Conservation (phyloP, 2,329 filamentous ascomycete species). For the Sordariomycetes sp. region DNA sequence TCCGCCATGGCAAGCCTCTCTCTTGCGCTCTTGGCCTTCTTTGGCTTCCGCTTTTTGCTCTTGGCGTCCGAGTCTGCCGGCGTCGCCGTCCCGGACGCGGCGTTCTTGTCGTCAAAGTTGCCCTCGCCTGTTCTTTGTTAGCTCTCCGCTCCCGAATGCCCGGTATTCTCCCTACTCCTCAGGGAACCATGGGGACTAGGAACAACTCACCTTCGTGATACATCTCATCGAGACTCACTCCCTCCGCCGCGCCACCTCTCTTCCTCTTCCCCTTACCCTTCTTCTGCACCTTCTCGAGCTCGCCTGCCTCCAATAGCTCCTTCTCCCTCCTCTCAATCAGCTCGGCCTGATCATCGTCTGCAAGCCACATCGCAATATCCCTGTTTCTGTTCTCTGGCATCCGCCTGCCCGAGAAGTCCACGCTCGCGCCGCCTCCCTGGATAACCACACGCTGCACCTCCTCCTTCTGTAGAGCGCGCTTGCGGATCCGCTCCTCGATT, state of each 20-base stretch:
- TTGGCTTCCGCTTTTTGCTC: constrained; percentile 45
- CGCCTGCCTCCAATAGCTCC: constrained; percentile 67
- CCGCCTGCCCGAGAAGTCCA: constrained; percentile 91
- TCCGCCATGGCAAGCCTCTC: constrained; percentile 59
- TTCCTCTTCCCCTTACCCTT: constrained; percentile 51
- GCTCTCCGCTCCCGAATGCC: constrained; percentile 12
- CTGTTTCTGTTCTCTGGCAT: constrained; percentile 87
- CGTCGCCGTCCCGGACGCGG: constrained; percentile 67
- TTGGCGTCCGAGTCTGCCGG: constrained; percentile 42
- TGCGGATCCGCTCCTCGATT: constrained; percentile 95
- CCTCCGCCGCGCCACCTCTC: constrained; percentile 18
- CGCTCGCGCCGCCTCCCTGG: constrained; percentile 77
- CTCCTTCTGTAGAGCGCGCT: constrained; percentile 94
- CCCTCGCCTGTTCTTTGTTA: constrained; percentile 62
- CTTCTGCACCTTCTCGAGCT: constrained; percentile 48
- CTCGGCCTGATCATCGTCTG: constrained; percentile 91
- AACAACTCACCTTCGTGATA: constrained; percentile 86
- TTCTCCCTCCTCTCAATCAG: constrained; percentile 88
- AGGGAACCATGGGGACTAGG: background rate
- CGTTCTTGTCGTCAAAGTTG: constrained; percentile 84
- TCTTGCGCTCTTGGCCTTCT: constrained; percentile 57
- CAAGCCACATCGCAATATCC: constrained; percentile 98
- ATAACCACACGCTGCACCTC: constrained; percentile 98
- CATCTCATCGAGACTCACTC: constrained; percentile 81
- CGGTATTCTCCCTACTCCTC: background rate